Base-by-base conservation (phyloP, 176 grass and related monocot genomes). In the Bolboschoenus planiculmis region DNA sequence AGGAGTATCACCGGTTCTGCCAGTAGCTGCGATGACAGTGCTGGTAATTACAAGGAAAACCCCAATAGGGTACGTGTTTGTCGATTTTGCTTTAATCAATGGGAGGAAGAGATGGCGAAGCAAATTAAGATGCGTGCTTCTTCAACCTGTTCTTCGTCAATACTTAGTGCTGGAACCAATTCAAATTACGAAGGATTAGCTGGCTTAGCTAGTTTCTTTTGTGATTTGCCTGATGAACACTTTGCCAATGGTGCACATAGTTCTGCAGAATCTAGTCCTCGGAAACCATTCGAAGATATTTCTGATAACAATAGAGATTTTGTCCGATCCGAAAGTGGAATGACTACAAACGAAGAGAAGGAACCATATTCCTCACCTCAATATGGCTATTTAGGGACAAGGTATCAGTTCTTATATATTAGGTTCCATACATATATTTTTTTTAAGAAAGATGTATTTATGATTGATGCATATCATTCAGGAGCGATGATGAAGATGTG, bases 401-500 rank as follows among this genome's bases (percentile, higher is more conserved):
- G 92, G 91, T 95, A 91, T 74, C 55, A 33, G 13, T 47, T 62
- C 43, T 65, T 10, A 44, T 1, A 18, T 24, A 62, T 3, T 46
- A 31, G 35, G 15, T 27, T 60, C 29, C 10, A 80, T 46, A 5
- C 21, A 62, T 20, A 10, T 20, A 56, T 59, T 59, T 37, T 24
- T 58, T 35, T 80, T 61, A 5, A 78, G n/a, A 78, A 51, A 53
- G 50, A 54, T 82, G 36, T 5, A 29, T 48, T 62, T 33, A 7
- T 7, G 40, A 43, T 14, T 47, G 4, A 64, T 81, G 16, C 34
- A 68, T 86, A 56, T 60, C 34, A 66, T 85, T 84, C 82, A 99
- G 96, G 91, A 95, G 92, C 72, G 91, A 95, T 37, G 89, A 89
- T 47, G 91, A 93, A 89, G 88, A 93, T 85, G 92, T 89, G 81